Base-by-base conservation (phyloP, 805 yeast species). In the Candida boidinii region DNA sequence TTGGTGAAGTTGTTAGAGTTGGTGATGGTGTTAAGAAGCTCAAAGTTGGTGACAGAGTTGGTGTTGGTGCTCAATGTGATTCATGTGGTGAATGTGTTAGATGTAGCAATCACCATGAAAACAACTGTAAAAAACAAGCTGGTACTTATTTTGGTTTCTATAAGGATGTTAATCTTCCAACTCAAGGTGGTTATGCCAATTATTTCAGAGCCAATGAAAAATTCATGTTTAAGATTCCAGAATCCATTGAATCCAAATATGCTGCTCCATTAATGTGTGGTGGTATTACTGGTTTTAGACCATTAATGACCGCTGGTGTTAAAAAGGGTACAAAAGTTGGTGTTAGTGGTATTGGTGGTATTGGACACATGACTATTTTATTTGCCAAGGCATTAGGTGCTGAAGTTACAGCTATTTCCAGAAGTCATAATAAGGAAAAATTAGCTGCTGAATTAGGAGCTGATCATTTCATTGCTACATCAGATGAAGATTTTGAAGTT, bases 181-280 rank as follows among this genome's bases (percentile, higher is more conserved):
- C 76, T 6, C 76, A 73, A 45, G 85, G 86, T 56, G 87, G 88
- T 14, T 77, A 77, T 54, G 66, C 83, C 12, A 66, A 75, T 28
- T 75, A 74, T 53, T 66, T 76, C 27, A 68, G 85, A 42, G 74
- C 76, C 31, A 68, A 75, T 53, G 81, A 77, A 52, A 64, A 68
- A 38, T 75, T 74, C 51, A 79, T 68, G 3, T 67, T 79, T 60
- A 73, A 73, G 29, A 69, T 81, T 37, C 88, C 90, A 27, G 71
- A 70, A 11, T 53, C 45, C 11, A 46, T 76, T 26, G 62, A 68
- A 23, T 61, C 72, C 27, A 70, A 64, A 23, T 58, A 64, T 21
- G 84, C 75, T 20, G 87, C 86, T 3, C 88, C 88, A 33, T 59
- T 81, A 59, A 58, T 79, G 60, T 81, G 92, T 63, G 90, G 85